phyloP scores from a whole-genome alignment of 2,329 filamentous ascomycete species.

The Paraphaeosphaeria minitans region DNA sequence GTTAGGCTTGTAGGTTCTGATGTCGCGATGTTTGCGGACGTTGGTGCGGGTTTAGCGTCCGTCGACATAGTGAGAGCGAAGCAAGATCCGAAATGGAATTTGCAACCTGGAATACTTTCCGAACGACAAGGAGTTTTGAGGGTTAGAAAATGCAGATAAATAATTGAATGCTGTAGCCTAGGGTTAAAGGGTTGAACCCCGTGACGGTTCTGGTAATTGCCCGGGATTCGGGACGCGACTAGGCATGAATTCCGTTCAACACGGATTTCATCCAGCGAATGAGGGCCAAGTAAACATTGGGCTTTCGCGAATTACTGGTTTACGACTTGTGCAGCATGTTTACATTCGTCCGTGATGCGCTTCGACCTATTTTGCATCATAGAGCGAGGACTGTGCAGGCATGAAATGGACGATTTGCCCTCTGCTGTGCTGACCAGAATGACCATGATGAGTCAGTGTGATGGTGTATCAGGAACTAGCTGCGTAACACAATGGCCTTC shows the following conservation, averaged over 20 bases:
- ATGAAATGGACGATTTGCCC: constrained; percentile 21
- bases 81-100: not conserved
- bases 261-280: not conserved
- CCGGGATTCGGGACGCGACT: not conserved
- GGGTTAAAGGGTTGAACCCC: not conserved
- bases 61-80: not conserved
- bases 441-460: not conserved
- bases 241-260: not conserved
- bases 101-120: not conserved
- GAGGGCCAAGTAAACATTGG: not conserved
- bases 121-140: not conserved
- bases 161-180: not conserved
- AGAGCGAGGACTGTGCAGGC: not conserved
- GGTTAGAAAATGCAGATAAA: not conserved
- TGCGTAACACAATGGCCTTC: not conserved
- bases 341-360: not conserved
- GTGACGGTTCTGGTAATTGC: not conserved
- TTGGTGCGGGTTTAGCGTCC: not conserved
- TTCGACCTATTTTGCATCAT: not conserved
- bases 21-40: not conserved
- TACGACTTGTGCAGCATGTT: not conserved
- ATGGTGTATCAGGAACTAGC: too few relatives aligned
- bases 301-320: not conserved
- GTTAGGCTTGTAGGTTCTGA: not conserved
- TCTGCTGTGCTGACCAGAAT: not conserved